Evolutionary conservation across 139 green algal genomes (phyloP).

Genomic region (Picochlorum sp.): DNA sequence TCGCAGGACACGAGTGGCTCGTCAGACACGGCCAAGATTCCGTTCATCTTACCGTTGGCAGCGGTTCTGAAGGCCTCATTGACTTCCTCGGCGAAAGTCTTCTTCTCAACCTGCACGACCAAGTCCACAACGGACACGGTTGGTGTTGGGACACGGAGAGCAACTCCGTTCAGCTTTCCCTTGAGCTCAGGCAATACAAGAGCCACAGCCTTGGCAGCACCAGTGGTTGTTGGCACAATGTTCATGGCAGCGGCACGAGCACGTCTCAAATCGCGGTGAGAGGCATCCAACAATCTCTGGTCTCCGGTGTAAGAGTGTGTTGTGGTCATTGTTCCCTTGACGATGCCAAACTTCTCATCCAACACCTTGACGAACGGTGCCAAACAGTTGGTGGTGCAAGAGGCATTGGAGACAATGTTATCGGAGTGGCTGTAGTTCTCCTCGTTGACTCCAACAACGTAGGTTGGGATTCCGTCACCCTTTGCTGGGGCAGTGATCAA

Average conservation of each 20-base stretch:
- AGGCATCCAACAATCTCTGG: slow-evolving; percentile 96
- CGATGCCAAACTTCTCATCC: slow-evolving; percentile 97
- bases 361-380: slow-evolving; percentile 99
- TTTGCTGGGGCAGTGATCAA: slow-evolving; percentile 98
- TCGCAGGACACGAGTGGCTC: slow-evolving; percentile 94
- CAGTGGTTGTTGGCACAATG: slow-evolving; percentile 98
- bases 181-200: slow-evolving; percentile 90
- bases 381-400: slow-evolving; percentile 99
- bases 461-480: slow-evolving; percentile 95
- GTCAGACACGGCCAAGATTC: slow-evolving; percentile 85
- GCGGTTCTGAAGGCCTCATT: slow-evolving; percentile 95
- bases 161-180: slow-evolving; percentile 96
- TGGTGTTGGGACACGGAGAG: slow-evolving; percentile 96
- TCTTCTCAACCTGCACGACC: slow-evolving; percentile 97
- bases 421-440: slow-evolving; percentile 82
- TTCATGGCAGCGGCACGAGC: slow-evolving; percentile 94
- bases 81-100: slow-evolving; percentile 99
- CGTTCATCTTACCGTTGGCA: slow-evolving; percentile 70
- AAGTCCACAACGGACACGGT: slow-evolving; percentile 98
- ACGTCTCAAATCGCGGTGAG: slow-evolving; percentile 94
- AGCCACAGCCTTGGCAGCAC: slow-evolving; percentile 95
- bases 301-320: slow-evolving; percentile 99
- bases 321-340: slow-evolving; percentile 99
- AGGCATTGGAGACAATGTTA: slow-evolving; percentile 94
- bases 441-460: slow-evolving; percentile 95